Base-by-base conservation (phyloP, 1,284 basidiomycete genomes). In the Ceratobasidium sp. region DNA sequence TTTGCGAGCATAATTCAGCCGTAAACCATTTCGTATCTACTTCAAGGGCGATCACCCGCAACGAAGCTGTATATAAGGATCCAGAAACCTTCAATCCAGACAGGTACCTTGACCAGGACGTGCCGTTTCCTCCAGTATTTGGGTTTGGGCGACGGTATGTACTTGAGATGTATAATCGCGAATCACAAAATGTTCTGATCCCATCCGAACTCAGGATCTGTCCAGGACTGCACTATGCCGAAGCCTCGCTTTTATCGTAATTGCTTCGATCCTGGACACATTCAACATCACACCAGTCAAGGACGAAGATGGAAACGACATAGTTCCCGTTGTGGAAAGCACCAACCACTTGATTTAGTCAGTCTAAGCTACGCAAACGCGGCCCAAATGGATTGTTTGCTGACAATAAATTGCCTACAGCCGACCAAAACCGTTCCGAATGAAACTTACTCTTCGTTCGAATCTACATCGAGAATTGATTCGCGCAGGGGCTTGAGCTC, bases 11-110 rank as follows among this genome's bases (percentile, higher is more conserved):
- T 20, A 26, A 1, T 28, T 56, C 2, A 7, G 26, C 10, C 12
- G 23, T 49, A 51, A 42, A 7, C 20, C 4, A 18, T 20, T 3
- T 13, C 15, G 56, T 44, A 28, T 28, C 18, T n/a, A 15, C 12
- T 26, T 33, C 33, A 33, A 70, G 68, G 68, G 68, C 68, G 12
- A 70, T 70, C 18, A 70, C 68, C n/a, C 68, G 68, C 10, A 28
- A 70, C 18, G 68, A 70, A 26, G 39, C 23, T 13, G 68, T 70
- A 4, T 70, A 70, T n/a, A 12, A 5, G 18, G 49, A 69, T 33
- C 67, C 67, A 18, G 67, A 69, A 26, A 13, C 26, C 1, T 69
- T 69, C 44, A 53, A 69, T 26, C 67, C 67, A 18, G 67, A 69
- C 33, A 18, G 67, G 26, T 69, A 46, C 26, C 44, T 68, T 18